A percentile compares a stretch with the other conserved stretches of the same genome.
Conservation (phyloP, 139 green algal species). For the Chara braunii region DNA sequence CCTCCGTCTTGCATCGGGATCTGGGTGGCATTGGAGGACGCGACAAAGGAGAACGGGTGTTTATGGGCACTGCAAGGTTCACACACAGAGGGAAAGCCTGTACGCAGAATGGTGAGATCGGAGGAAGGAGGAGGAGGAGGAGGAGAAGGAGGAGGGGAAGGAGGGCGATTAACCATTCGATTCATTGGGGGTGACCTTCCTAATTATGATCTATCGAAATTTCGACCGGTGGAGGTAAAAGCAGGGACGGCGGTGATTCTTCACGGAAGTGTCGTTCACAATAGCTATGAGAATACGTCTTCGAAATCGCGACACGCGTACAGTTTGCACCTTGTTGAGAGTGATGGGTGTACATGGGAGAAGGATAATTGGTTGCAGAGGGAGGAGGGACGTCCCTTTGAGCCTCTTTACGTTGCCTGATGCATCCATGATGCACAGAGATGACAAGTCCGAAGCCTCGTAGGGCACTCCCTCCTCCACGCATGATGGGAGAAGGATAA, state of each 20-base stretch:
- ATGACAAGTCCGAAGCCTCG: no score
- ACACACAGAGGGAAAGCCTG: conserved; percentile 41
- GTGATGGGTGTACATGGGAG: conserved; percentile 29
- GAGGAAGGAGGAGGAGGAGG: background rate
- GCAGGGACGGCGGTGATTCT: conserved; percentile 38
- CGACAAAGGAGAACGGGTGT: conserved; percentile 80
- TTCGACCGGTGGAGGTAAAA: conserved; percentile 38
- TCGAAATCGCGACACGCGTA: conserved; percentile 43
- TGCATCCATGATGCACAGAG: no score
- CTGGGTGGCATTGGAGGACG: conserved; percentile 91
- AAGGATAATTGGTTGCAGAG: conserved; percentile 47
- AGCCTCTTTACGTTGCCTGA: no score
- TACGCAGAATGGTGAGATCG: background rate
- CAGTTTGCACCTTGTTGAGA: conserved; percentile 43
- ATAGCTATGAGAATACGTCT: conserved; percentile 47
- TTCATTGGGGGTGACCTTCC: conserved; percentile 1
- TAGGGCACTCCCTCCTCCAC: conserved; percentile 53
- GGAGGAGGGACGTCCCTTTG: no score
- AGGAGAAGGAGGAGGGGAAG: no score
- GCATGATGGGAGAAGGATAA: conserved; percentile 34
- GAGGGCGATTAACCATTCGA: no score
- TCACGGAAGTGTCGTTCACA: conserved; percentile 43
- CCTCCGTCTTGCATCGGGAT: conserved; percentile 73
- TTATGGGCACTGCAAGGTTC: conserved; percentile 65
- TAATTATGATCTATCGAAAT: conserved; percentile 39